Evolutionary conservation across 768 basidiomycete genomes (phyloP).

Genomic region (Xerocomellus intermedius): DNA sequence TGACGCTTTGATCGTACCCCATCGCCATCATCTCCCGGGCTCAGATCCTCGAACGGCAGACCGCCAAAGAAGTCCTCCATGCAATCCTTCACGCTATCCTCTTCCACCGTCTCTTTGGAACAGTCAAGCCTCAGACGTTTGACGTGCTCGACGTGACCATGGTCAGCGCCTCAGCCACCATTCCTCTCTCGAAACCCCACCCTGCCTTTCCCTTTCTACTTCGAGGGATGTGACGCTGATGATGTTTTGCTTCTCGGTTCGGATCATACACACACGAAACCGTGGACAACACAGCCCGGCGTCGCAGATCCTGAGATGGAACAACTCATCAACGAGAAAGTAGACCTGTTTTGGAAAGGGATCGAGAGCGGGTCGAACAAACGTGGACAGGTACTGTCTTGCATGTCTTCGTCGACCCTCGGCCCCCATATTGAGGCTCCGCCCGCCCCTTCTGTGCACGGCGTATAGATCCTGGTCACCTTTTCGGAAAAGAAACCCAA

Average conservation of each 20-base stretch:
- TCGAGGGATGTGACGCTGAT: constrained; percentile 2
- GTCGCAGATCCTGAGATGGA: constrained; percentile 74
- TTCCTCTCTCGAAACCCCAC: not conserved
- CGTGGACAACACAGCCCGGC: constrained; percentile 54
- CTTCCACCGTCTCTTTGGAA: constrained; percentile 82
- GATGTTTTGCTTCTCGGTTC: not conserved
- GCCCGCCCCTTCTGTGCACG: not conserved
- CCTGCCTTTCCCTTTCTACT: not conserved
- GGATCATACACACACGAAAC: not conserved
- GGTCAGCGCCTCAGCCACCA: constrained; percentile 42
- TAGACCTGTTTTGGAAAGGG: constrained; percentile 75
- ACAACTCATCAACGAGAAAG: constrained; percentile 69
- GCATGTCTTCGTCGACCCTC: not conserved
- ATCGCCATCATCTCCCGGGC: no score
- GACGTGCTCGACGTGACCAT: constrained; percentile 85
- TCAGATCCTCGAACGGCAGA: constrained; percentile 71
- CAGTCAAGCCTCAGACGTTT: constrained; percentile 70
- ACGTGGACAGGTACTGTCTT: constrained; percentile 57
- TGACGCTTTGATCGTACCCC: not conserved
- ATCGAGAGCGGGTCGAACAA: constrained; percentile 63
- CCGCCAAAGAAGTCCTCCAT: constrained; percentile 69
- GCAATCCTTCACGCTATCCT: constrained; percentile 79
- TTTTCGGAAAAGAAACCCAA: constrained; percentile 76
- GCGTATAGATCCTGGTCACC: constrained; percentile 56
- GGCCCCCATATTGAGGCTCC: not conserved